Evolutionary conservation across 805 yeast species (phyloP).

Genomic region (Yarrowia keelungensis): DNA sequence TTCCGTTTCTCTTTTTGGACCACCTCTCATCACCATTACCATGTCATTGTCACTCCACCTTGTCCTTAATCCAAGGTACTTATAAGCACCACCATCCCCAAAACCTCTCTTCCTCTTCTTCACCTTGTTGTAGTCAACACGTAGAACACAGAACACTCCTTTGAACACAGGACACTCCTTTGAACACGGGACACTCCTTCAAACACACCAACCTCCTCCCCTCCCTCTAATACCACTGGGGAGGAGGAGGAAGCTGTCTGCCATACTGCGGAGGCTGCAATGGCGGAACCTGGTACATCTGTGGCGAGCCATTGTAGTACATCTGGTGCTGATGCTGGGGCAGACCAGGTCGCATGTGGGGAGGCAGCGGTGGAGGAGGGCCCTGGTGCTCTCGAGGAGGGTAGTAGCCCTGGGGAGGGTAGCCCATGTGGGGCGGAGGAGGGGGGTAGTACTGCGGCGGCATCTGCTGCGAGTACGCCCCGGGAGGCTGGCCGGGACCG

Average conservation of each 20-base stretch:
- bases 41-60: too few species aligned
- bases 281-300: conserved; percentile 32
- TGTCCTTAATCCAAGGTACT: too few species aligned
- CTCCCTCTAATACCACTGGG: conserved; percentile 10
- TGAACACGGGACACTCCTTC: too few species aligned
- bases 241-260: conserved; percentile 34
- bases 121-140: too few species aligned
- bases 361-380: conserved; percentile 15
- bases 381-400: conserved; percentile 30
- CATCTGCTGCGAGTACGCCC: conserved; percentile 14
- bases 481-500: conserved; percentile 17
- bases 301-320: conserved; percentile 30
- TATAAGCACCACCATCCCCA: too few species aligned
- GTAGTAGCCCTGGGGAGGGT: conserved; percentile 32
- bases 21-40: not conserved
- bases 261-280: conserved; percentile 29
- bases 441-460: conserved; percentile 34
- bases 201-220: not conserved
- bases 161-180: too few species aligned
- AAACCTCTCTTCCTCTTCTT: too few species aligned
- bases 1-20: not conserved
- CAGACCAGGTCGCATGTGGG: conserved; percentile 25
- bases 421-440: conserved; percentile 30
- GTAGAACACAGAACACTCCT: too few species aligned
- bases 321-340: conserved; percentile 27